A percentile compares a stretch with the other conserved stretches of the same genome.
These are phyloP conservation scores for Saccharum hybrid DNA, from an alignment of 202 grass and related monocot species.

Conservation along the genomic window DNA sequence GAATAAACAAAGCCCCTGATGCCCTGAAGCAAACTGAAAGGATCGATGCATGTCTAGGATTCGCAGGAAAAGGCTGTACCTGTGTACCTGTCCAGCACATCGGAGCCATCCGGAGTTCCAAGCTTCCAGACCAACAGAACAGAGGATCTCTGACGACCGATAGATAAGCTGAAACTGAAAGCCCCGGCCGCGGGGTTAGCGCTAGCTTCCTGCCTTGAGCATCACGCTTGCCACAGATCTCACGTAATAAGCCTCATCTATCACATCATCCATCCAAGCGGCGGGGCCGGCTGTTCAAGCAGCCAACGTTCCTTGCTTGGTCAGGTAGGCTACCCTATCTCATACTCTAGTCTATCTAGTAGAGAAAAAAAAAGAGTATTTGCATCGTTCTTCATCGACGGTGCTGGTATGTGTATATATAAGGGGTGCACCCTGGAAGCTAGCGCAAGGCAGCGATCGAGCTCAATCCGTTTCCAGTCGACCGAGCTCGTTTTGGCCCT, in stretches of 20 bases:
- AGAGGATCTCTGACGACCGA: conserved; percentile 42
- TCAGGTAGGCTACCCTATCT: not conserved
- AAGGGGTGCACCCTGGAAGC: not conserved
- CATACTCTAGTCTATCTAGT: too few relatives aligned
- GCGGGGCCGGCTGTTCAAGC: conserved; percentile 24
- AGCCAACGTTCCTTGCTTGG: not conserved
- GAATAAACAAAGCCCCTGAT: conserved; percentile 22
- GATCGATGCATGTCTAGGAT: conserved; percentile 6
- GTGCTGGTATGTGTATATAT: conserved; percentile 12
- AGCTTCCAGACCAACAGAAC: not conserved
- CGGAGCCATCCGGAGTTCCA: conserved; percentile 15
- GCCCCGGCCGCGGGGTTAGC: not conserved
- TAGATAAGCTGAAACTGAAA: not conserved
- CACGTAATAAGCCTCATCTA: conserved; percentile 32
- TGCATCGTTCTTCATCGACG: not conserved
- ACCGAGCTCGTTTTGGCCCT: not conserved
- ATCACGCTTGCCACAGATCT: conserved; percentile 52
- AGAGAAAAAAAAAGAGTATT: too few relatives aligned
- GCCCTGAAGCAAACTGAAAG: not conserved
- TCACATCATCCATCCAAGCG: not conserved
- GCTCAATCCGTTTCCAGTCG: not conserved
- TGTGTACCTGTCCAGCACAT: conserved; percentile 34
- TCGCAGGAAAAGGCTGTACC: conserved; percentile 30
- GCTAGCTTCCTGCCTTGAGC: conserved; percentile 53
- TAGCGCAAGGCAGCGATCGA: too few relatives aligned